Percentiles rank a stretch among this genome's conserved stretches.
These are phyloP conservation scores for Saccharomycopsis vini DNA, from an alignment of 805 yeast species.

Conservation along the genomic window DNA sequence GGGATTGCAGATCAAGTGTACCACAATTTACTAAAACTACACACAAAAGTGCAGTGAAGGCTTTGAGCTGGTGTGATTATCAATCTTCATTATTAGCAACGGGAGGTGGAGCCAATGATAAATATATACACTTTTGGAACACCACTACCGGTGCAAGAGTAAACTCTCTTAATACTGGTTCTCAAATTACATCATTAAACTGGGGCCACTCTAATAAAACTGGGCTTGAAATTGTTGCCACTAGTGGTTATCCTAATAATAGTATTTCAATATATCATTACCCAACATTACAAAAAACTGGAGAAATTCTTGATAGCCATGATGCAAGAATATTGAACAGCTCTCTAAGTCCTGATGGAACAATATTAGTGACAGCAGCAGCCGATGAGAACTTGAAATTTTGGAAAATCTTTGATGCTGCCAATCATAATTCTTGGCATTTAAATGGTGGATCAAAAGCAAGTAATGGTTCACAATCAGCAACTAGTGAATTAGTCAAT, in stretches of 20 bases:
- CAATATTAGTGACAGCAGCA: constrained; percentile 87
- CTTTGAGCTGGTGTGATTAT: constrained; percentile 90
- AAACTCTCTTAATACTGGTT: constrained; percentile 81
- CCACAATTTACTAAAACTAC: constrained; percentile 71
- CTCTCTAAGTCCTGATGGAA: constrained; percentile 81
- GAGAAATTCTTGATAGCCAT: constrained; percentile 80
- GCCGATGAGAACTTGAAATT: constrained; percentile 95
- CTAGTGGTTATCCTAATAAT: constrained; percentile 90
- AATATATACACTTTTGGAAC: constrained; percentile 90
- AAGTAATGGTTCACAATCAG: too few relatives aligned
- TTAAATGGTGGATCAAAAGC: too few relatives aligned
- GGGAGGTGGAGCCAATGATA: constrained; percentile 93
- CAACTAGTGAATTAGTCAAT: constrained; percentile 28
- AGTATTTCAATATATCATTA: constrained; percentile 76
- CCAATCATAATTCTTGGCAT: too few relatives aligned
- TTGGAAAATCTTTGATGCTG: constrained; percentile 76
- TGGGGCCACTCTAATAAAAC: constrained; percentile 78
- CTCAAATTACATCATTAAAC: constrained; percentile 86
- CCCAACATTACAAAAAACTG: constrained; percentile 79
- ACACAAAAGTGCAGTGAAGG: constrained; percentile 93
- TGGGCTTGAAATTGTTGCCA: constrained; percentile 79
- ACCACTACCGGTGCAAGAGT: constrained; percentile 81
- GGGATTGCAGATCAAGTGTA: constrained; percentile 66
- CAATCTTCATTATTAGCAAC: constrained; percentile 79
- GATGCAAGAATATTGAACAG: constrained; percentile 81